phyloP scores from a whole-genome alignment of 106 monocot genomes.

The Cymbidium sinense region DNA sequence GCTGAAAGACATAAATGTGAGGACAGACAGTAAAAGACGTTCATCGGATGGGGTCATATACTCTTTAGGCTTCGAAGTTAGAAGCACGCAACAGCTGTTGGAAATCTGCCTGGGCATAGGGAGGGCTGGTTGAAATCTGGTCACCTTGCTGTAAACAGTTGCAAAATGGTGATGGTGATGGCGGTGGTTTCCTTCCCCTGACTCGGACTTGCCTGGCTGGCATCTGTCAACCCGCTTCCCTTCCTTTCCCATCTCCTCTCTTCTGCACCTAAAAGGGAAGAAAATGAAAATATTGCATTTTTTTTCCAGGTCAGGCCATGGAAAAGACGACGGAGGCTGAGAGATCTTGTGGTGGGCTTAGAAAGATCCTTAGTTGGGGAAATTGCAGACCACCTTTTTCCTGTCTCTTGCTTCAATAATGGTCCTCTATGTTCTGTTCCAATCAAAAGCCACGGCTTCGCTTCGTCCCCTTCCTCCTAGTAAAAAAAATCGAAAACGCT shows the following conservation, averaged over 20 bases:
- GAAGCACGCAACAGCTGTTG: no score
- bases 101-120: neutral
- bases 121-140: neutral
- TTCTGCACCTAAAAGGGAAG: neutral
- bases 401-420: conserved; percentile 2
- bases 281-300: neutral
- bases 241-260: neutral
- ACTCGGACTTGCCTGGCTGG: neutral
- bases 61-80: neutral
- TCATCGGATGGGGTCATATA: neutral
- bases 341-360: conserved; percentile 7
- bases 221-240: neutral
- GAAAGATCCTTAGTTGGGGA: neutral
- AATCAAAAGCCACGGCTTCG: neutral
- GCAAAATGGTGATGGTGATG: no score
- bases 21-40: neutral
- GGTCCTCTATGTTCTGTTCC: neutral
- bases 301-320: conserved; percentile 1
- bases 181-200: neutral
- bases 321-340: neutral
- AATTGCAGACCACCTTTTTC: neutral
- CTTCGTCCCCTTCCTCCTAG: neutral
- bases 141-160: neutral
- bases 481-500: neutral
- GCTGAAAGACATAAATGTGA: neutral